phyloP scores from a whole-genome alignment of 768 basidiomycete genomes.

The Chalciporus piperatus region DNA sequence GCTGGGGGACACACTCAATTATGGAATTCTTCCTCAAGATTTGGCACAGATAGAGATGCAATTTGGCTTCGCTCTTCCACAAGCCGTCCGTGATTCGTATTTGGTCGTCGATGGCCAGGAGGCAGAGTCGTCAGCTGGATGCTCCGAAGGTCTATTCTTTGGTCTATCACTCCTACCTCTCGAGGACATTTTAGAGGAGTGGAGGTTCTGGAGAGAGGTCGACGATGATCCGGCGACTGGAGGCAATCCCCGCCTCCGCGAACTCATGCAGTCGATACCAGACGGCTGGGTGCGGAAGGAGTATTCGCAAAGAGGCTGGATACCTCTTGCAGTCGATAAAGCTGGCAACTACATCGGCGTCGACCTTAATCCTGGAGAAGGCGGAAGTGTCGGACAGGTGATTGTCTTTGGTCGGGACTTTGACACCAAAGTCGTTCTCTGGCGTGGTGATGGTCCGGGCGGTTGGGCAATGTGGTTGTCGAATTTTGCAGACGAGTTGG shows the following conservation, averaged over 20 bases:
- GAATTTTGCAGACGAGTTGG: slow-evolving; percentile 87
- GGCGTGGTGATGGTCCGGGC: slow-evolving; percentile 82
- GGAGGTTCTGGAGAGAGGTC: slow-evolving; percentile 94
- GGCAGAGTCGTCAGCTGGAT: slow-evolving; percentile 82
- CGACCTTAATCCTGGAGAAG: slow-evolving; percentile 83
- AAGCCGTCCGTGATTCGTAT: slow-evolving; percentile 89
- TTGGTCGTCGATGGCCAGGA: slow-evolving; percentile 90
- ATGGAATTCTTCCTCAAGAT: slow-evolving; percentile 78
- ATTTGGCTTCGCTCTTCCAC: slow-evolving; percentile 81
- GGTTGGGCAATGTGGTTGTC: slow-evolving; percentile 98
- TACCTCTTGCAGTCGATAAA: slow-evolving; percentile 91
- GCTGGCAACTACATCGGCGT: slow-evolving; percentile 96
- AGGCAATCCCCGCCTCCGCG: slow-evolving; percentile 66
- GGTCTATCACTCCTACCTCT: slow-evolving; percentile 91
- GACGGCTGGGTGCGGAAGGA: slow-evolving; percentile 83
- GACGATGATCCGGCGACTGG: slow-evolving; percentile 87
- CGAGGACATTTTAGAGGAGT: slow-evolving; percentile 92
- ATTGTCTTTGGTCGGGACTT: slow-evolving; percentile 99
- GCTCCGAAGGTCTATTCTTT: slow-evolving; percentile 90
- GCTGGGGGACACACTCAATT: slow-evolving; percentile 92
- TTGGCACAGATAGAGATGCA: slow-evolving; percentile 80
- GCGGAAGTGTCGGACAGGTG: slow-evolving; percentile 82
- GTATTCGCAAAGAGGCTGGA: slow-evolving; percentile 95
- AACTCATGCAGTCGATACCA: slow-evolving; percentile 86
- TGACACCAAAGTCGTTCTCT: slow-evolving; percentile 95